A percentile compares a stretch with the other conserved stretches of the same genome.
These are phyloP conservation scores for Yamadazyma friedrichii DNA, from an alignment of 1,139 yeast genomes.

Conservation along the genomic window DNA sequence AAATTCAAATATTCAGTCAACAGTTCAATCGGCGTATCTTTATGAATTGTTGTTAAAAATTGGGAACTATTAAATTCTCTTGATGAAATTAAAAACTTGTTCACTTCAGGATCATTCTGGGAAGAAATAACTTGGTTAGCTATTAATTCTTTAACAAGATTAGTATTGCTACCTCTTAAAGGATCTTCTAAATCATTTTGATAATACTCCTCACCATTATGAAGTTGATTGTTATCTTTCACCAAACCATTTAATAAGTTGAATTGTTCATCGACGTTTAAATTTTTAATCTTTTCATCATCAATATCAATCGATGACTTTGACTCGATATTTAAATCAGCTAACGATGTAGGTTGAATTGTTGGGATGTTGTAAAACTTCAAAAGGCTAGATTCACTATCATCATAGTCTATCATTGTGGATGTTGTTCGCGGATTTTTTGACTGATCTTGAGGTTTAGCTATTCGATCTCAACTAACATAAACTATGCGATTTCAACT, in stretches of 20 bases:
- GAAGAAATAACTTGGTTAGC: constrained; percentile 36
- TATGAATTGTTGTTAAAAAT: constrained; percentile 69
- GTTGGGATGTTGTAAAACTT: constrained; percentile 28
- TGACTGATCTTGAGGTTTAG: constrained; percentile 1
- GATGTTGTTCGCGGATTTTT: neutral
- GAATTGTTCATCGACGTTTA: constrained; percentile 31
- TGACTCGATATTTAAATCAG: constrained; percentile 22
- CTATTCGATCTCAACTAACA: no score
- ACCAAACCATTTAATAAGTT: constrained; percentile 26
- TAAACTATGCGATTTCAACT: no score
- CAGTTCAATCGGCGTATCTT: constrained; percentile 65
- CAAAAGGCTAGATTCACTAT: constrained; percentile 17
- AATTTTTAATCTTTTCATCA: constrained; percentile 22
- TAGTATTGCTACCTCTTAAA: constrained; percentile 48
- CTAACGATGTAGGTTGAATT: constrained; percentile 21
- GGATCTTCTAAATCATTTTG: constrained; percentile 49
- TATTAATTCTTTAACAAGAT: constrained; percentile 42
- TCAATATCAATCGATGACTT: constrained; percentile 14
- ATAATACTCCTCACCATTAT: constrained; percentile 10
- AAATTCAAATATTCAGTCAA: constrained; percentile 54
- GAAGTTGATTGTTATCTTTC: constrained; percentile 10
- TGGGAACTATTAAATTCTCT: constrained; percentile 69
- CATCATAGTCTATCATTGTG: constrained; percentile 28
- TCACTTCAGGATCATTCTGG: constrained; percentile 40
- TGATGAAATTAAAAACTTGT: constrained; percentile 65